Percentiles rank a stretch among this genome's conserved stretches.
Conservation (phyloP, 495 filamentous ascomycete species). For the Staphylotrichum longicolle region DNA sequence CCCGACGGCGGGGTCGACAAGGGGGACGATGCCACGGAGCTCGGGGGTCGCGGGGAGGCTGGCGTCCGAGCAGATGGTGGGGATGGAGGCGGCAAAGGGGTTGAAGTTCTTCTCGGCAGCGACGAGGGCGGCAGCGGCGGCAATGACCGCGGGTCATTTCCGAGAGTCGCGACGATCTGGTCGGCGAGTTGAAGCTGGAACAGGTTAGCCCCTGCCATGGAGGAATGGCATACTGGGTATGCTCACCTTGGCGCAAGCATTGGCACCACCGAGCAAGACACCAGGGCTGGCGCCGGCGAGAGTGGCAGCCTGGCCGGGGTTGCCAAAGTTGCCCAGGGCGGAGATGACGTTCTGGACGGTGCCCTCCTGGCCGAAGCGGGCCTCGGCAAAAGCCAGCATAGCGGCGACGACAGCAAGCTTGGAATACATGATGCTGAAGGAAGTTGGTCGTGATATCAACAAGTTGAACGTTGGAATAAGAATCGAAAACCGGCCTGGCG, state of each 20-base stretch:
- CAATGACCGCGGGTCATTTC: constrained; percentile 50
- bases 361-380: constrained; percentile 57
- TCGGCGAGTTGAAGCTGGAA: constrained; percentile 56
- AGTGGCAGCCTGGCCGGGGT: constrained; percentile 53
- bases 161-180: constrained; percentile 55
- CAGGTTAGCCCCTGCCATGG: constrained; percentile 8
- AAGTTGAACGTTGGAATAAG: constrained; percentile 31
- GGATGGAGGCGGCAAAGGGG: constrained; percentile 53
- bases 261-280: constrained; percentile 55
- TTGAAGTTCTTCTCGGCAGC: constrained; percentile 70
- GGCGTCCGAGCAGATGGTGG: constrained; percentile 56
- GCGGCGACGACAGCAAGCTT: constrained; percentile 42
- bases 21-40: constrained; percentile 59
- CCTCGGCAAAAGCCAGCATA: constrained; percentile 49
- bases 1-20: constrained; percentile 58
- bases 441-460: constrained; percentile 19
- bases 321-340: constrained; percentile 47
- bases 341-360: constrained; percentile 43
- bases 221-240: not conserved
- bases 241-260: constrained; percentile 55
- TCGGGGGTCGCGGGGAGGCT: constrained; percentile 54
- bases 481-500: constrained; percentile 40
- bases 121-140: constrained; percentile 57
- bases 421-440: constrained; percentile 44
- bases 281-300: constrained; percentile 53